phyloP scores from a whole-genome alignment of 2,329 filamentous ascomycete genomes.

The Curvularia sp. region DNA sequence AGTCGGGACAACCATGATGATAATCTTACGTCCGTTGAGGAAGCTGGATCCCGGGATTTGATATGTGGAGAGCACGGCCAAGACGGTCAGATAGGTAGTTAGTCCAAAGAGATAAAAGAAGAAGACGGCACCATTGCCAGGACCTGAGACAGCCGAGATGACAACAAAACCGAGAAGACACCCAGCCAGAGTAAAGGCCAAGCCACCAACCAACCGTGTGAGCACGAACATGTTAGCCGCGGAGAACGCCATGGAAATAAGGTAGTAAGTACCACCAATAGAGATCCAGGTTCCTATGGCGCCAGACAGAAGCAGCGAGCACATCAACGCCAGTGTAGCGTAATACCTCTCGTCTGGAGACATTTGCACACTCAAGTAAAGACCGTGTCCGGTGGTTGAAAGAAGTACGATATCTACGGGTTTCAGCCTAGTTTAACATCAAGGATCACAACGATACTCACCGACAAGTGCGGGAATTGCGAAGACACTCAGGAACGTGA shows the following conservation, averaged over 20 bases:
- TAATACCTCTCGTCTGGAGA: slow-evolving; percentile 56
- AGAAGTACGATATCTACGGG: slow-evolving; percentile 62
- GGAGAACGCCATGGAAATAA: slow-evolving; percentile 63
- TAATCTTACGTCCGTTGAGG: slow-evolving; percentile 63
- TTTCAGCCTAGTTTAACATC: slow-evolving; percentile 15
- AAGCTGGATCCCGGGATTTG: slow-evolving; percentile 62
- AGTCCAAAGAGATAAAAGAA: slow-evolving; percentile 65
- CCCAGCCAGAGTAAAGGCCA: slow-evolving; percentile 59
- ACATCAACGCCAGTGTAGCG: slow-evolving; percentile 65
- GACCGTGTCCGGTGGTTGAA: slow-evolving; percentile 64
- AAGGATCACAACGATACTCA: slow-evolving; percentile 16
- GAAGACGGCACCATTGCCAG: slow-evolving; percentile 62
- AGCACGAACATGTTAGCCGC: slow-evolving; percentile 63
- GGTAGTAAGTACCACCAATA: slow-evolving; percentile 68
- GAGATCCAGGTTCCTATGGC: slow-evolving; percentile 70
- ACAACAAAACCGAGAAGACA: slow-evolving; percentile 61
- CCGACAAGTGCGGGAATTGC: slow-evolving; percentile 66
- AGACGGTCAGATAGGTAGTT: slow-evolving; percentile 64
- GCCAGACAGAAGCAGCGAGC: slow-evolving; percentile 65
- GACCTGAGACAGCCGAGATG: slow-evolving; percentile 54
- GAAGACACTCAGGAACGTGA: slow-evolving; percentile 67
- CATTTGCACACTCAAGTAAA: slow-evolving; percentile 68
- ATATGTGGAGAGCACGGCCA: slow-evolving; percentile 57
- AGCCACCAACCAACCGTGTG: slow-evolving; percentile 60
- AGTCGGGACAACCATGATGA: slow-evolving; percentile 63